Base-by-base conservation (phyloP, 345 rosid genomes). In the Syzygium grande region DNA sequence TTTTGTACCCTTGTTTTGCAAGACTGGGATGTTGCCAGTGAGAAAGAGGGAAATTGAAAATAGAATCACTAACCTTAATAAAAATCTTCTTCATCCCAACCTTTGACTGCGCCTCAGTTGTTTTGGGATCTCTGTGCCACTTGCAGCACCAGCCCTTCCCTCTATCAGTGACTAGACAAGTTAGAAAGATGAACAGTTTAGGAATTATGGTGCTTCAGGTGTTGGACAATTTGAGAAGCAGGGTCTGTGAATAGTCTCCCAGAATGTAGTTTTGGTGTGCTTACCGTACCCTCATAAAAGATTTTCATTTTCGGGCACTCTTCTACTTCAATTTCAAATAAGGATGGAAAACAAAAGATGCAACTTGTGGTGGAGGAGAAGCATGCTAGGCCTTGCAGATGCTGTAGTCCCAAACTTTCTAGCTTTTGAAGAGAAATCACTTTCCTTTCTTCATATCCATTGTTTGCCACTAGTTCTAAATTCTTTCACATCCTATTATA, bases 221-320 rank as follows among this genome's bases (percentile, higher is more conserved):
- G 2, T 4, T 10, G 2, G 29, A 58, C 5, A 58, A 58, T 58
- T 58, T 58, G 63, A 58, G 29, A 58, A 58, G 63, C 2, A 4
- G 2, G 2, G 63, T n/a, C 14, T 3, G 1, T 56, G 4, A 56
- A 55, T 8, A 55, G 27, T 1, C 10, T 21, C 27, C 8, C 5
- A 54, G 1, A 0, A 1, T 1, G 0, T 54, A 54, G 25, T 7
- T 0, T 0, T 1, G n/a, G n/a, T 56, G 2, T 23, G 13, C 11
- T 56, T 56, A 56, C 27, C n/a, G 1, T 22, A 55, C 12, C 59
- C 2, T 56, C 23, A 56, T n/a, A 22, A 56, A 56, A 56, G 4
- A 11, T 56, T 10, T 56, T 56, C 61, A 56, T 56, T 11, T 56
- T 56, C 1, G 13, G 5, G 27, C 61, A 56, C 5, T 56, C 61